Evolutionary conservation across 768 basidiomycete genomes (phyloP).

Genomic region (Mycena alexandri): DNA sequence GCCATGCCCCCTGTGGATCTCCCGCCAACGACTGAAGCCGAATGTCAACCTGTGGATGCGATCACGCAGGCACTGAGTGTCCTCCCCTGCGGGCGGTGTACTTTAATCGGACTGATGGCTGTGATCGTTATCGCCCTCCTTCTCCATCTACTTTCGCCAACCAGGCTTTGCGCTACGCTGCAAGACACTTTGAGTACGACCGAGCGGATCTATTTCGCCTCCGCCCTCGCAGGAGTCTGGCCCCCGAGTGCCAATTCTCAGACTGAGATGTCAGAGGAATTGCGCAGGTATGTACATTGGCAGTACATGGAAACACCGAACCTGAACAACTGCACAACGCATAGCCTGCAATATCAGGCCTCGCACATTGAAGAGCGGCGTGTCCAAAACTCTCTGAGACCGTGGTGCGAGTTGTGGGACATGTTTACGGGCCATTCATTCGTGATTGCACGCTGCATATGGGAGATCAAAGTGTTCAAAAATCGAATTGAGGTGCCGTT

Average conservation of each 20-base stretch:
- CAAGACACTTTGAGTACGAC: not conserved
- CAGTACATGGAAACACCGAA: too few relatives aligned
- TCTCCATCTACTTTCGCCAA: not conserved
- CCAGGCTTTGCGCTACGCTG: conserved; percentile 5
- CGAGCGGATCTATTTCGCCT: conserved; percentile 11
- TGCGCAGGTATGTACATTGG: not conserved
- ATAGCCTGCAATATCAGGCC: conserved; percentile 14
- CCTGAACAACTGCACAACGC: not conserved
- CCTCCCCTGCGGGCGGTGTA: conserved; percentile 17
- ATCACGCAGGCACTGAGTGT: not conserved
- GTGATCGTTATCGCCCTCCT: not conserved
- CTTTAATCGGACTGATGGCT: not conserved
- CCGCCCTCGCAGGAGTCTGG: not conserved
- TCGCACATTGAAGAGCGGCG: conserved; percentile 19
- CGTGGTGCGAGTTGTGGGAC: conserved; percentile 8
- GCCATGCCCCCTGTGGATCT: too few relatives aligned
- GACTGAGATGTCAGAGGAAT: not conserved
- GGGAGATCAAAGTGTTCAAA: conserved; percentile 15
- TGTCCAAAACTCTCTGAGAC: not conserved
- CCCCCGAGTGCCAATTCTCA: not conserved
- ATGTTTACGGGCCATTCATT: conserved; percentile 11
- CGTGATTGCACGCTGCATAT: conserved; percentile 6
- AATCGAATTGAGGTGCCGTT: conserved; percentile 14
- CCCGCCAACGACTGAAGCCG: not conserved
- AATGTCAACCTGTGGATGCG: conserved; percentile 1